phyloP scores from a whole-genome alignment of 2,329 filamentous ascomycete species.

The Pseudogymnoascus sp. region DNA sequence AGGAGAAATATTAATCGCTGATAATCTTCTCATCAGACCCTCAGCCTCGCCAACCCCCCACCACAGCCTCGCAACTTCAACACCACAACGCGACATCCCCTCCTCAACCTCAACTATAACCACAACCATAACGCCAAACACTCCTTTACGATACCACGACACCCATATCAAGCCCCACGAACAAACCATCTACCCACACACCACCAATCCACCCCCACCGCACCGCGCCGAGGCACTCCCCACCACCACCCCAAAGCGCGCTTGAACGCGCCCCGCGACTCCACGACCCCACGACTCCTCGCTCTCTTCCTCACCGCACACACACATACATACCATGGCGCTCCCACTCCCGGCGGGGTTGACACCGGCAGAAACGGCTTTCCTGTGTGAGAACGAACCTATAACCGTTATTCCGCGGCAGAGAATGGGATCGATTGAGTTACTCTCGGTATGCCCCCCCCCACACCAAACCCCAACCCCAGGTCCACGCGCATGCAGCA shows the following conservation, averaged over 20 bases:
- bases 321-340: constrained; percentile 20
- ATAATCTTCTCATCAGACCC: not conserved
- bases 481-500: constrained; percentile 51
- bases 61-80: not conserved
- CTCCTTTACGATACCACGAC: not conserved
- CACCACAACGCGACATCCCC: not conserved
- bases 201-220: not conserved
- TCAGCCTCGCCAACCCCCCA: not conserved
- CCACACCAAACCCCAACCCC: constrained; percentile 33
- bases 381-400: constrained; percentile 94
- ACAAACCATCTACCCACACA: not conserved
- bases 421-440: constrained; percentile 72
- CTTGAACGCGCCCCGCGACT: not conserved
- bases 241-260: not conserved
- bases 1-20: not conserved
- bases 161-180: not conserved
- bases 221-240: not conserved
- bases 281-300: not conserved
- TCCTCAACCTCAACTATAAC: not conserved
- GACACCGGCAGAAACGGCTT: constrained; percentile 80
- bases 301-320: not conserved
- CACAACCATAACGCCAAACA: not conserved
- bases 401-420: constrained; percentile 90
- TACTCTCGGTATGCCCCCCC: constrained; percentile 70
- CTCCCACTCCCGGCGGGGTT: constrained; percentile 41